Conservation (phyloP, 2,329 filamentous ascomycete genomes). For the Thermomyces lanuginosus region DNA sequence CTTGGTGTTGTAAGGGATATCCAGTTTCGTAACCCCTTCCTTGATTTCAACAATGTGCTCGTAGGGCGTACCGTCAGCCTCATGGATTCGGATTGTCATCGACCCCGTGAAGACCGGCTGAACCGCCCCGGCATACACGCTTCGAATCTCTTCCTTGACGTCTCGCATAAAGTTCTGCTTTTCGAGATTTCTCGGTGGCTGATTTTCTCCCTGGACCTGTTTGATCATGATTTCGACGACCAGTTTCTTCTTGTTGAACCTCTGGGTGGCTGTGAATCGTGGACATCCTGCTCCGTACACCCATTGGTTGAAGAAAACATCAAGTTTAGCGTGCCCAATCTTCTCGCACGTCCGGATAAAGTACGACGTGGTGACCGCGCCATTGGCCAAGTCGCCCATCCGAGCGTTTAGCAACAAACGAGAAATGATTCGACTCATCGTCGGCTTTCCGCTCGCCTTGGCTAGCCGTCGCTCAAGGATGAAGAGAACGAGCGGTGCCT, state of each 20-base stretch:
- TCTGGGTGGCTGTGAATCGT: slow-evolving; percentile 66
- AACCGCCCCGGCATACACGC: slow-evolving; percentile 51
- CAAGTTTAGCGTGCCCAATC: slow-evolving; percentile 68
- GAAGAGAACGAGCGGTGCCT: slow-evolving; percentile 79
- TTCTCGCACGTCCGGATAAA: slow-evolving; percentile 81
- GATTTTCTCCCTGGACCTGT: slow-evolving; percentile 51
- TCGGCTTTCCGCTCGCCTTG: slow-evolving; percentile 72
- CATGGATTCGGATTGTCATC: slow-evolving; percentile 95
- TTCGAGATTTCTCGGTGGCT: slow-evolving; percentile 42
- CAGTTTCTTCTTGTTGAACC: slow-evolving; percentile 94
- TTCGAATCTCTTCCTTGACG: slow-evolving; percentile 59
- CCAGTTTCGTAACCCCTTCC: slow-evolving; percentile 67
- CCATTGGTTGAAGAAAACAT: slow-evolving; percentile 90
- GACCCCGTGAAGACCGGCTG: slow-evolving; percentile 82
- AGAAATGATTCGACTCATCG: slow-evolving; percentile 70
- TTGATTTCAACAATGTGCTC: slow-evolving; percentile 96
- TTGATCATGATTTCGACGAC: slow-evolving; percentile 82
- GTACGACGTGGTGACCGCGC: slow-evolving; percentile 53
- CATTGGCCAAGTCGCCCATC: slow-evolving; percentile 56
- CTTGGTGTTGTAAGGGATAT: slow-evolving; percentile 97
- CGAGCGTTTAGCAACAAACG: slow-evolving; percentile 75
- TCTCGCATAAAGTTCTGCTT: slow-evolving; percentile 68
- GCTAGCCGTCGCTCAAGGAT: slow-evolving; percentile 82
- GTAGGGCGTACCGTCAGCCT: slow-evolving; percentile 94
- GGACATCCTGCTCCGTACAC: slow-evolving; percentile 78